Percentiles rank a stretch among this genome's conserved stretches.
Conservation (phyloP, 805 yeast species). For the Cyberlindnera bimundalis region DNA sequence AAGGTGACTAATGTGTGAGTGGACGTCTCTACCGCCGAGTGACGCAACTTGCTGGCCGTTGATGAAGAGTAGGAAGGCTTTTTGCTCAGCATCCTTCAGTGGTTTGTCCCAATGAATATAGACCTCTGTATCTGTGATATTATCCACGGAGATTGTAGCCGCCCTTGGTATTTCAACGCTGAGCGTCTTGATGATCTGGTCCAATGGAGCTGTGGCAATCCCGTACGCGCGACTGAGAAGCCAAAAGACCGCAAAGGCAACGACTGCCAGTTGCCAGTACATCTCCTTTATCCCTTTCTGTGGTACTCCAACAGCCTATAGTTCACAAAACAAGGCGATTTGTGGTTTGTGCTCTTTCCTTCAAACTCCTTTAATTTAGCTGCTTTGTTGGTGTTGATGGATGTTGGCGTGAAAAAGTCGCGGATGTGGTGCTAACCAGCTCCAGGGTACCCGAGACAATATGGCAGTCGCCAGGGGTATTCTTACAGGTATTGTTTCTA, state of each 20-base stretch:
- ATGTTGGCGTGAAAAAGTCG: too few species aligned
- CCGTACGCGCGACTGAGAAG: conserved; percentile 20
- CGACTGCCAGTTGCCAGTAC: conserved; percentile 21
- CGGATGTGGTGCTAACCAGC: too few species aligned
- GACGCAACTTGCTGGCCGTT: conserved; percentile 37
- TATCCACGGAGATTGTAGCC: conserved; percentile 53
- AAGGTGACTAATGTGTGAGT: conserved; percentile 34
- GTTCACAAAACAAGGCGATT: too few species aligned
- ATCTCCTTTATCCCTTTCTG: too few species aligned
- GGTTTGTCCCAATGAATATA: conserved; percentile 53
- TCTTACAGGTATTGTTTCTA: too few species aligned
- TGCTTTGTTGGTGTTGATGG: too few species aligned
- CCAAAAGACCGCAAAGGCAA: conserved; percentile 23
- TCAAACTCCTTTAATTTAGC: too few species aligned
- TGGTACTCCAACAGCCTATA: too few species aligned
- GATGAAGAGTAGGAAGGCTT: conserved; percentile 35
- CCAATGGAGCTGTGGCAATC: conserved; percentile 38
- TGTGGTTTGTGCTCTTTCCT: too few species aligned
- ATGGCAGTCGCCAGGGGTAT: too few species aligned
- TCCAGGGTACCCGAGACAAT: too few species aligned
- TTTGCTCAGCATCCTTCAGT: conserved; percentile 24
- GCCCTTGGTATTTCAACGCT: conserved; percentile 53
- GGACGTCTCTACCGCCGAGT: conserved; percentile 34
- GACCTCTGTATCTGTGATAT: conserved; percentile 42
- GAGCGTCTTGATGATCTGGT: conserved; percentile 42